Evolutionary conservation across 108 stramenopile species (phyloP).

Genomic region (Licmophora abbreviata): DNA sequence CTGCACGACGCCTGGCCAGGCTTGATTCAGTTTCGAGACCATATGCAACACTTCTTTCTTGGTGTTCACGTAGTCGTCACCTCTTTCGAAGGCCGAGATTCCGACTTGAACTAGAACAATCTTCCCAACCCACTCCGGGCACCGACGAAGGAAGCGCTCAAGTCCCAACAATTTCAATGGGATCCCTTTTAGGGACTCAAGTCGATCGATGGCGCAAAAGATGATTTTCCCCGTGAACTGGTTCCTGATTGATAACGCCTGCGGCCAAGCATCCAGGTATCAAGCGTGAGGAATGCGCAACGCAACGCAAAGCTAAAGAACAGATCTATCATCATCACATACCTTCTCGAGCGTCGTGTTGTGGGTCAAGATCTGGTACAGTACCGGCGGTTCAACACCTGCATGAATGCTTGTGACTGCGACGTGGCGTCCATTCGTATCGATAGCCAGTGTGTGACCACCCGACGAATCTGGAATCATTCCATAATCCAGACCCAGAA

Average conservation of each 20-base stretch:
- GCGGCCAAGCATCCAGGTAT: not conserved
- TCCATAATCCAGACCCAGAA: constrained; percentile 91
- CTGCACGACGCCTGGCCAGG: constrained; percentile 81
- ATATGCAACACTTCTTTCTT: constrained; percentile 69
- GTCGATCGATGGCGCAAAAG: constrained; percentile 87
- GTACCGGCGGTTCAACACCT: constrained; percentile 85
- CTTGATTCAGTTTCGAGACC: constrained; percentile 74
- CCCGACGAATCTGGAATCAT: constrained; percentile 87
- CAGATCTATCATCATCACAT: constrained; percentile 3
- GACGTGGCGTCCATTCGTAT: constrained; percentile 92
- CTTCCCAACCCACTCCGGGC: constrained; percentile 82
- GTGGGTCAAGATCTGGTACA: constrained; percentile 72
- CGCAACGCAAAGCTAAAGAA: not conserved
- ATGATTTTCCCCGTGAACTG: constrained; percentile 77
- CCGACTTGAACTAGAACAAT: constrained; percentile 95
- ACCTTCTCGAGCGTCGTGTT: constrained; percentile 45
- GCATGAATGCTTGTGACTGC: constrained; percentile 94
- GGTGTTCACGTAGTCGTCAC: constrained; percentile 80
- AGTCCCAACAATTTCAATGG: constrained; percentile 93
- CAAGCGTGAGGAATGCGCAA: not conserved
- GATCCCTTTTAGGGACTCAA: constrained; percentile 94
- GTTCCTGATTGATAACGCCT: constrained; percentile 42
- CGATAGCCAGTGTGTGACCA: constrained; percentile 78
- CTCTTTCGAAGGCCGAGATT: constrained; percentile 79
- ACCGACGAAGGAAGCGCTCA: constrained; percentile 84